These are phyloP conservation scores for Rhizopogon vesiculosus DNA, from an alignment of 768 basidiomycete species.

Conservation along the genomic window DNA sequence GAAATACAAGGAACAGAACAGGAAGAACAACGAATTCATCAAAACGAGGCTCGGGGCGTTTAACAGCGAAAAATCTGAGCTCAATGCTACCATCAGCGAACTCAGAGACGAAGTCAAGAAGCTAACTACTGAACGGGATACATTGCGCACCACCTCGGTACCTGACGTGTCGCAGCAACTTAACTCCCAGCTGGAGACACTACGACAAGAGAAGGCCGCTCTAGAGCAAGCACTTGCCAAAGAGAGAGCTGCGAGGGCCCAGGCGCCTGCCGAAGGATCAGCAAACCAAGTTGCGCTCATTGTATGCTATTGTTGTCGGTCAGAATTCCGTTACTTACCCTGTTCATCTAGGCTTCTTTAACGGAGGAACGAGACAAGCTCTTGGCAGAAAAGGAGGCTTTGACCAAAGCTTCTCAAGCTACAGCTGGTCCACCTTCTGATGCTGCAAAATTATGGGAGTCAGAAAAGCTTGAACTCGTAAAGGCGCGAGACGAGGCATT, in stretches of 20 bases:
- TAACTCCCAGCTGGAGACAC: conserved; percentile 26
- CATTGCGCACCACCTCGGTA: conserved; percentile 15
- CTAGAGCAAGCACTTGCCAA: conserved; percentile 35
- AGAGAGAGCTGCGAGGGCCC: conserved; percentile 27
- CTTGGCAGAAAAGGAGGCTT: conserved; percentile 51
- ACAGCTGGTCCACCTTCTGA: conserved; percentile 20
- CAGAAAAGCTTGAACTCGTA: conserved; percentile 54
- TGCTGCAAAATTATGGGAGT: conserved; percentile 43
- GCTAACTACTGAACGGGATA: conserved; percentile 24
- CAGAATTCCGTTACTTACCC: background rate
- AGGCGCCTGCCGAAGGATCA: conserved; percentile 6
- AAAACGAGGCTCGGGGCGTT: conserved; percentile 18
- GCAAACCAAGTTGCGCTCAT: conserved; percentile 25
- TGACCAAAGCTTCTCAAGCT: conserved; percentile 15
- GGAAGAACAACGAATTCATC: conserved; percentile 16
- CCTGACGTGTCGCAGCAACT: conserved; percentile 25
- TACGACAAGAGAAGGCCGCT: conserved; percentile 33
- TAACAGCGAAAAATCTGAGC: conserved; percentile 23
- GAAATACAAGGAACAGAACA: conserved; percentile 24
- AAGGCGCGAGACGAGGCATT: conserved; percentile 59
- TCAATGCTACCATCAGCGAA: conserved; percentile 21
- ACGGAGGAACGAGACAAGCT: conserved; percentile 59
- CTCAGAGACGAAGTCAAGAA: conserved; percentile 24
- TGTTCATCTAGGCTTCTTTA: conserved; percentile 39
- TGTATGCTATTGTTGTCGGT: conserved; percentile 17